These are phyloP conservation scores for Cryoendolithus antarcticus DNA, from an alignment of 2,329 filamentous ascomycete species.

Conservation along the genomic window DNA sequence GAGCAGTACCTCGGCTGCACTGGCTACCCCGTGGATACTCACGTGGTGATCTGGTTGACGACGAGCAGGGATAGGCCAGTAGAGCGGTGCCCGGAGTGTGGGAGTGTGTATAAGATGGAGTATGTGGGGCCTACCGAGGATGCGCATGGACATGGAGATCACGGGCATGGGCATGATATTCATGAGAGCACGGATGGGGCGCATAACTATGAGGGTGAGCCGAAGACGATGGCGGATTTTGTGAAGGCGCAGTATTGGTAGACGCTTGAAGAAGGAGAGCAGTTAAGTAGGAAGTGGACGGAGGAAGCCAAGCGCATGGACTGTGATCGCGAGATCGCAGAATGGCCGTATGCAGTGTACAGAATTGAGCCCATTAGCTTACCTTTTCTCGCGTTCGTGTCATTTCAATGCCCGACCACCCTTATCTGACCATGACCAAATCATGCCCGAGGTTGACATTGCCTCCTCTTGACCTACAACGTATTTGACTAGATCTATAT, in stretches of 20 bases:
- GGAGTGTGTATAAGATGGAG: constrained; percentile 94
- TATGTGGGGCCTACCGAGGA: constrained; percentile 79
- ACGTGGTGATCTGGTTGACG: constrained; percentile 80
- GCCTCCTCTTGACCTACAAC: too few species aligned
- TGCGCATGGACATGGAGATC: constrained; percentile 40
- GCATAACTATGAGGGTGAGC: constrained; percentile 55
- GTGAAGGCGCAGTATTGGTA: constrained; percentile 74
- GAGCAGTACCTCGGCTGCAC: constrained; percentile 98
- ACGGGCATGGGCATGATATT: constrained; percentile 32
- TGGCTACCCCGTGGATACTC: constrained; percentile 82
- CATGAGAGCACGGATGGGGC: constrained; percentile 37
- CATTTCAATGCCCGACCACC: too few species aligned
- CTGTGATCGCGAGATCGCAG: too few species aligned
- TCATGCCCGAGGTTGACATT: too few species aligned
- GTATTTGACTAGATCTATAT: too few species aligned
- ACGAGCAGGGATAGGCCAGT: constrained; percentile 79
- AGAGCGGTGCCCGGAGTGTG: constrained; percentile 94
- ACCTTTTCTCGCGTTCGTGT: too few species aligned
- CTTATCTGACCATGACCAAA: too few species aligned
- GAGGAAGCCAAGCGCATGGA: too few species aligned
- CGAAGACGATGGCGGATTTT: constrained; percentile 94
- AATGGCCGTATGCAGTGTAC: too few species aligned
- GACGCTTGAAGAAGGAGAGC: too few species aligned
- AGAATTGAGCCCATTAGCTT: too few species aligned
- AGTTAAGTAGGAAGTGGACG: too few species aligned